Conservation (phyloP, 345 rosid species). For the Syzygium grande region DNA sequence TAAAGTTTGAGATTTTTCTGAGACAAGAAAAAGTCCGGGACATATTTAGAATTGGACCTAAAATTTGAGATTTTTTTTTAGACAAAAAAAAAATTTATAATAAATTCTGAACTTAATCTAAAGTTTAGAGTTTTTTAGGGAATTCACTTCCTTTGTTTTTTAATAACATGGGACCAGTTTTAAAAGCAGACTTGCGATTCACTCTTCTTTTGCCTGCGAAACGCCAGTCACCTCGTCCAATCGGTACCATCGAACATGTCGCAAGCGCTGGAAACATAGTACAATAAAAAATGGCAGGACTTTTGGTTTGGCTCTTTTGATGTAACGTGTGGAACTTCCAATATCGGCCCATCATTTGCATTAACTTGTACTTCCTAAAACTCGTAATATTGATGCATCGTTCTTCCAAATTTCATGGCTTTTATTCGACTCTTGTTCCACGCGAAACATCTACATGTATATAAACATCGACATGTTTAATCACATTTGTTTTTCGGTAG, state of each 20-base stretch:
- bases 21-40: no score
- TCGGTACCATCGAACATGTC: background rate
- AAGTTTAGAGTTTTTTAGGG: background rate
- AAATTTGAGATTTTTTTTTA: fast-evolving
- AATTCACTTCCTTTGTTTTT: background rate
- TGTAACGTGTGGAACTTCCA: background rate
- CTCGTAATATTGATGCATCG: background rate
- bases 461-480: background rate
- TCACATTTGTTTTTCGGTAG: background rate
- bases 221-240: background rate
- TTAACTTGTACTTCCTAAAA: no score
- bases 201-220: background rate
- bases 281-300: background rate
- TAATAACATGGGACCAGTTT: background rate
- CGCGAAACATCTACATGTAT: fast-evolving
- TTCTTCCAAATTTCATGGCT: background rate
- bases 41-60: no score
- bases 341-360: background rate
- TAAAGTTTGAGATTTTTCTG: no score
- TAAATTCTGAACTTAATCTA: no score
- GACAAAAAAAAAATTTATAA: no score
- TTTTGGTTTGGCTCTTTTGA: background rate
- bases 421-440: background rate
- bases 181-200: background rate
- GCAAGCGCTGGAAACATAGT: background rate